These are phyloP conservation scores for Taphrina communis DNA, from an alignment of 1,139 yeast species.

Conservation along the genomic window DNA sequence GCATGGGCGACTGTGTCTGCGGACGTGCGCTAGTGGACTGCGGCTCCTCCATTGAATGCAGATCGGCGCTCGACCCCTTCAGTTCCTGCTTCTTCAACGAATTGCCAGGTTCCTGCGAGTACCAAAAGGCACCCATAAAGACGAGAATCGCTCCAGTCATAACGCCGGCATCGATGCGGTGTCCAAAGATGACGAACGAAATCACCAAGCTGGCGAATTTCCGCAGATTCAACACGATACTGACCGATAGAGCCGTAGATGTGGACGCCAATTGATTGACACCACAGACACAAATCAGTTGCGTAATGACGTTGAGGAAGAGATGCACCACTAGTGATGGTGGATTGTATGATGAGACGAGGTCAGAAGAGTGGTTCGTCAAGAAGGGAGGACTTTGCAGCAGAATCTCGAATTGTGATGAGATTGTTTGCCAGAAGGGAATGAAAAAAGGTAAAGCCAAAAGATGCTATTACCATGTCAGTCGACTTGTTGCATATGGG, in stretches of 20 bases:
- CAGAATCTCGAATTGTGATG: conserved; percentile 46
- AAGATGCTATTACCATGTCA: conserved; percentile 53
- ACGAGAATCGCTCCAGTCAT: conserved; percentile 54
- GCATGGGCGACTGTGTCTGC: conserved; percentile 4
- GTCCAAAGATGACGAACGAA: conserved; percentile 59
- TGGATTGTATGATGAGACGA: conserved; percentile 27
- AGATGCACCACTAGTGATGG: conserved; percentile 51
- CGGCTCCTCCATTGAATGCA: conserved; percentile 13
- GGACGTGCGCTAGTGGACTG: not conserved
- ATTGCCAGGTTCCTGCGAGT: conserved; percentile 20
- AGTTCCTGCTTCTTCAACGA: not conserved
- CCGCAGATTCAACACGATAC: conserved; percentile 64
- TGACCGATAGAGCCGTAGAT: conserved; percentile 65
- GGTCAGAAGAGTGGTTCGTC: conserved; percentile 3
- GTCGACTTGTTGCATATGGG: not conserved
- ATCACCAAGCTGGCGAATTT: conserved; percentile 65
- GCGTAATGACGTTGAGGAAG: conserved; percentile 62
- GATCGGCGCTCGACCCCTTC: conserved; percentile 6
- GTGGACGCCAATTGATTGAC: conserved; percentile 67
- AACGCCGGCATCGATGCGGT: conserved; percentile 51
- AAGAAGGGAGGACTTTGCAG: conserved; percentile 42
- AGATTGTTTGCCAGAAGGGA: conserved; percentile 50
- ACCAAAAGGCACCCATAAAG: conserved; percentile 35
- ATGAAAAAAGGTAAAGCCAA: conserved; percentile 64
- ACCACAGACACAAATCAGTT: conserved; percentile 69